Percentiles rank a stretch among this genome's conserved stretches.
phyloP scores from a whole-genome alignment of 495 filamentous ascomycete species.

The Cladorrhinum samala region DNA sequence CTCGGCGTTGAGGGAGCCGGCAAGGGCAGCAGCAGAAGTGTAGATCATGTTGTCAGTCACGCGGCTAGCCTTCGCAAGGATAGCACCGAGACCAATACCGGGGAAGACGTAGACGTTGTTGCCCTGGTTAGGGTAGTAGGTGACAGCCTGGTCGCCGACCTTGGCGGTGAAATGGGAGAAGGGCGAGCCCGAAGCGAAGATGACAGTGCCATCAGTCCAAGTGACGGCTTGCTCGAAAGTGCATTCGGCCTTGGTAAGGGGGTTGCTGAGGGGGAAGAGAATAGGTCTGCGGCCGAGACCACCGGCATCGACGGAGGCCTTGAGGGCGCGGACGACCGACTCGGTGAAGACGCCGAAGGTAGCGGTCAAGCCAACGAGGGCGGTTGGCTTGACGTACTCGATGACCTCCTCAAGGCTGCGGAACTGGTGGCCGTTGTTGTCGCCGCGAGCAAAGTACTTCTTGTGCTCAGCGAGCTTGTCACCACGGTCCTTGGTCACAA shows the following conservation, averaged over 20 bases:
- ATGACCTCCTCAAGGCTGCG: constrained; percentile 86
- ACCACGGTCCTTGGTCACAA: constrained; percentile 88
- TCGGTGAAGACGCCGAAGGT: constrained; percentile 92
- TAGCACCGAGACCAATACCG: constrained; percentile 89
- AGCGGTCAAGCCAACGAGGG: constrained; percentile 89
- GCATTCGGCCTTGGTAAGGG: constrained; percentile 91
- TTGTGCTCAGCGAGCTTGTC: constrained; percentile 96
- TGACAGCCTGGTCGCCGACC: constrained; percentile 55
- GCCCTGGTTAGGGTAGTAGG: constrained; percentile 85
- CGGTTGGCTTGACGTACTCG: constrained; percentile 88
- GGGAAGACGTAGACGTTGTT: constrained; percentile 95
- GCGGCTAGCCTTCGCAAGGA: constrained; percentile 79
- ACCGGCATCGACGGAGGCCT: constrained; percentile 54
- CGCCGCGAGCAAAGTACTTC: constrained; percentile 87
- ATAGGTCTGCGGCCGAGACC: constrained; percentile 75
- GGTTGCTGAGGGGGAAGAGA: constrained; percentile 92
- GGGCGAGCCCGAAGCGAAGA: constrained; percentile 93
- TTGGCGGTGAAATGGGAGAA: constrained; percentile 69
- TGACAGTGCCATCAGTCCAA: constrained; percentile 79
- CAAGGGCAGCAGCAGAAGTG: constrained; percentile 76
- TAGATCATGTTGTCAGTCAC: constrained; percentile 97
- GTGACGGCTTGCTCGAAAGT: constrained; percentile 87
- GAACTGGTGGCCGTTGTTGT: constrained; percentile 90
- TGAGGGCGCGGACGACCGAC: constrained; percentile 75
- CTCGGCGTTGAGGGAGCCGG: constrained; percentile 67